Base-by-base conservation (phyloP, 2,329 filamentous ascomycete species). In the Immersiporthe knoxdaviesiana region DNA sequence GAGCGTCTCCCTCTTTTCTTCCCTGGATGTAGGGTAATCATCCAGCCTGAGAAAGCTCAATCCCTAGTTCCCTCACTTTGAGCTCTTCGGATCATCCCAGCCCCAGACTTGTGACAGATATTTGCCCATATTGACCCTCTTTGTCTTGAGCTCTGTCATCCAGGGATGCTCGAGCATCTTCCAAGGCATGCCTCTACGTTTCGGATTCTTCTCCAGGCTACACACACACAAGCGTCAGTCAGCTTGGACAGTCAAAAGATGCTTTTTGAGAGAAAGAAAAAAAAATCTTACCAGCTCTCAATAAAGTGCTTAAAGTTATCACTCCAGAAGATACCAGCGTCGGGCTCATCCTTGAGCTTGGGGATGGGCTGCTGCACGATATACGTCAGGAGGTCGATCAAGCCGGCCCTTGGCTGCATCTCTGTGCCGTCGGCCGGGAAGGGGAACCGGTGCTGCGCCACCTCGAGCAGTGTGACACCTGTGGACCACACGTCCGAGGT, bases 271-370 rank as follows among this genome's bases (percentile, higher is more conserved):
- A 12, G 37, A 39, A 12, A 39, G 37, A 39, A 60, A 60, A 39
- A 32, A 35, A 37, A 37, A 27, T 90, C 93, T 78, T 88, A 98
- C 95, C 96, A 98, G 88, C 94, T 97, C 82, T 97, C 94, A 75
- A 99, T 97, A 76, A 99, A 99, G 79, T 97, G 97, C 80, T 99
- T 99, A 82, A 99, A 98, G 77, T 92, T 97, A 75, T 97, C 92
- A 74, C 92, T 97, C 96, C 96, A 99, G 77, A 91, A 91, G 74
- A 99, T 97, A 70, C 91, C 90, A 74, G 92, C 92, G 41, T 93
- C 90, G 0, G 93, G 92, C 80, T 99, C 96, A 74, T 99, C 96
- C 81, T 97, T 98, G 72, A 99, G 84, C 79, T 94, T 97, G 2
- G 96, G 96, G 70, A 98, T 97, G 3, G 93, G 91, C 79, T 99